Percentiles rank a stretch among this genome's conserved stretches.
phyloP scores from a whole-genome alignment of 208 protist species.

The Acanthamoeba royreba region DNA sequence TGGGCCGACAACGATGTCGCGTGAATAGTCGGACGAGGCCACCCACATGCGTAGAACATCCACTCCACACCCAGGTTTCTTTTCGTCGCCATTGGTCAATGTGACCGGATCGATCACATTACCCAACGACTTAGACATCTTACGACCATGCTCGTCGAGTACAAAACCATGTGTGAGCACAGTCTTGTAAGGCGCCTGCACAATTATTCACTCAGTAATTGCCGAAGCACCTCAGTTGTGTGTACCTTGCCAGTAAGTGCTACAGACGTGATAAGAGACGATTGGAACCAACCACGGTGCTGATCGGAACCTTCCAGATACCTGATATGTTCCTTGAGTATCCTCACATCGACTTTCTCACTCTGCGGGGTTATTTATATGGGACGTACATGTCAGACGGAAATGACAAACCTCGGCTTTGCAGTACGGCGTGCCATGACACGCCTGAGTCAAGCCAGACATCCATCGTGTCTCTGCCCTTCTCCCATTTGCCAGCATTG shows the following conservation, averaged over 20 bases:
- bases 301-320: conserved; percentile 87
- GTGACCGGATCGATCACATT: conserved; percentile 80
- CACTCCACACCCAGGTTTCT: conserved; percentile 61
- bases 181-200: conserved; percentile 71
- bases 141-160: conserved; percentile 82
- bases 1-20: conserved; percentile 77
- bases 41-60: conserved; percentile 85
- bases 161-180: conserved; percentile 87
- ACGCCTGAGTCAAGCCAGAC: conserved; percentile 88
- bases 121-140: conserved; percentile 89
- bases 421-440: conserved; percentile 74
- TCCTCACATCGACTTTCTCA: conserved; percentile 11
- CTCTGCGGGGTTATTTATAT: background rate
- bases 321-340: too few species aligned
- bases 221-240: background rate
- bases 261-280: conserved; percentile 73
- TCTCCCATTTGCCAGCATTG: conserved; percentile 49
- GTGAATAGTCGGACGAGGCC: conserved; percentile 71
- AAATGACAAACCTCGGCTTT: background rate
- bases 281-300: conserved; percentile 90
- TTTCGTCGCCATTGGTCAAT: conserved; percentile 74
- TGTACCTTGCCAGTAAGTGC: background rate
- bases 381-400: conserved; percentile 28
- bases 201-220: background rate
- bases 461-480: conserved; percentile 86